Evolutionary conservation across 2,329 filamentous ascomycete species (phyloP).

Genomic region (Tricladium varicosporioides): DNA sequence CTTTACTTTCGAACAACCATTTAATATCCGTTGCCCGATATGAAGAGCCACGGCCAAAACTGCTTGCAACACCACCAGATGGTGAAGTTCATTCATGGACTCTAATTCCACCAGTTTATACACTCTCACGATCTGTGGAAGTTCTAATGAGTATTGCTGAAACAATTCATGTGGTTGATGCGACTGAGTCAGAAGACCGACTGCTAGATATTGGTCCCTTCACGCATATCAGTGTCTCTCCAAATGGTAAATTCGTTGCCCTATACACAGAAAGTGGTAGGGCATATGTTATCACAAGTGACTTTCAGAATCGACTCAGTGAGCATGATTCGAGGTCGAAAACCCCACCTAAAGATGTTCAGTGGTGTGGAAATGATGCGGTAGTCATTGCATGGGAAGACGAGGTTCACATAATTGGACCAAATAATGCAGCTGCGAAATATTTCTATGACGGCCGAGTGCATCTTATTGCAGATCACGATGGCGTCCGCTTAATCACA

Average conservation of each 20-base stretch:
- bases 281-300: conserved; percentile 89
- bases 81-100: conserved; percentile 85
- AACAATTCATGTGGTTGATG: conserved; percentile 84
- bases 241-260: conserved; percentile 83
- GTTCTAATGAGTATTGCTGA: conserved; percentile 81
- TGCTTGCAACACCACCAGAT: conserved; percentile 73
- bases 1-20: conserved; percentile 82
- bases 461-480: conserved; percentile 76
- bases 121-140: conserved; percentile 89
- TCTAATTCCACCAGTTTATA: conserved; percentile 82
- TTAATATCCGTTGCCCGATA: conserved; percentile 87
- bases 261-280: conserved; percentile 83
- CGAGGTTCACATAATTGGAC: conserved; percentile 90
- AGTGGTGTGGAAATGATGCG: conserved; percentile 96
- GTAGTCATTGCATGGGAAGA: conserved; percentile 96
- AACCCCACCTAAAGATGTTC: conserved; percentile 80
- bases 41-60: conserved; percentile 82
- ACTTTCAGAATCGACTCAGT: conserved; percentile 89
- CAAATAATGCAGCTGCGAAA: conserved; percentile 69
- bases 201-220: conserved; percentile 91
- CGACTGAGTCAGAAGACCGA: conserved; percentile 86
- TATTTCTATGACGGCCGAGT: conserved; percentile 92
- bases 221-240: conserved; percentile 84
- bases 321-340: conserved; percentile 88
- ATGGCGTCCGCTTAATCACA: conserved; percentile 86